Conservation (phyloP, 176 grass and related monocot genomes). For the Oryza longistaminata region DNA sequence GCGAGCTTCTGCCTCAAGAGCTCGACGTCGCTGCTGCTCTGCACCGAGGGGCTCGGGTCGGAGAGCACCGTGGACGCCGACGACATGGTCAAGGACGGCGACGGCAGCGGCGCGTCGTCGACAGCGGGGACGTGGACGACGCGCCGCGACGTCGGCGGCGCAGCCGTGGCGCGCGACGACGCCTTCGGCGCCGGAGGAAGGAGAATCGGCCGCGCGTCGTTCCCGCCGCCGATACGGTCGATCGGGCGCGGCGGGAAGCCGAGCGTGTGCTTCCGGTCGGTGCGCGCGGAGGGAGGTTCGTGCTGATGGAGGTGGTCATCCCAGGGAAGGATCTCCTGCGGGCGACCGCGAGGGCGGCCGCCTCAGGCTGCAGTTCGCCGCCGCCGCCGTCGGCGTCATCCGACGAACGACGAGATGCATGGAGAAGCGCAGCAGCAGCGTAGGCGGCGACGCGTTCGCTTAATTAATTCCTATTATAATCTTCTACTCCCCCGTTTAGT, state of each 20-base stretch:
- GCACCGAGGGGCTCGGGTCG: conserved; percentile 85
- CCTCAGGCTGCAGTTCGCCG: conserved; percentile 51
- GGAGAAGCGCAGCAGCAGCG: background rate
- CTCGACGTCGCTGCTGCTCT: conserved; percentile 49
- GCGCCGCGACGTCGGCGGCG: background rate
- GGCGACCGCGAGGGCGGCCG: conserved; percentile 55
- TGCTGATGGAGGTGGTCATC: conserved; percentile 66
- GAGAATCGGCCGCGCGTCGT: conserved; percentile 23
- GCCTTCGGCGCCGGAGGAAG: background rate
- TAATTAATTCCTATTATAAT: background rate
- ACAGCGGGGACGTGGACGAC: conserved; percentile 2
- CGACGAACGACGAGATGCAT: conserved; percentile 5
- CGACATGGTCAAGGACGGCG: conserved; percentile 55
- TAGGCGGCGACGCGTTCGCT: background rate
- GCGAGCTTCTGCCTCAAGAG: conserved; percentile 63
- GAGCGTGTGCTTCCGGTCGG: conserved; percentile 58
- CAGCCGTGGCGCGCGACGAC: background rate
- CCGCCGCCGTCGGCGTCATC: background rate
- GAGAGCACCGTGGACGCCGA: conserved; percentile 82
- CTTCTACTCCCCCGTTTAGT: too few species aligned
- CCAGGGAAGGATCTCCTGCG: conserved; percentile 61
- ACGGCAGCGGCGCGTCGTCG: background rate
- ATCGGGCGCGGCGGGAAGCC: conserved; percentile 66
- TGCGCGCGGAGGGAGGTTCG: conserved; percentile 58
- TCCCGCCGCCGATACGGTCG: conserved; percentile 75